A percentile compares a stretch with the other conserved stretches of the same genome.
Evolutionary conservation across 768 basidiomycete species (phyloP).

Genomic region (Ephemerocybe angulata): DNA sequence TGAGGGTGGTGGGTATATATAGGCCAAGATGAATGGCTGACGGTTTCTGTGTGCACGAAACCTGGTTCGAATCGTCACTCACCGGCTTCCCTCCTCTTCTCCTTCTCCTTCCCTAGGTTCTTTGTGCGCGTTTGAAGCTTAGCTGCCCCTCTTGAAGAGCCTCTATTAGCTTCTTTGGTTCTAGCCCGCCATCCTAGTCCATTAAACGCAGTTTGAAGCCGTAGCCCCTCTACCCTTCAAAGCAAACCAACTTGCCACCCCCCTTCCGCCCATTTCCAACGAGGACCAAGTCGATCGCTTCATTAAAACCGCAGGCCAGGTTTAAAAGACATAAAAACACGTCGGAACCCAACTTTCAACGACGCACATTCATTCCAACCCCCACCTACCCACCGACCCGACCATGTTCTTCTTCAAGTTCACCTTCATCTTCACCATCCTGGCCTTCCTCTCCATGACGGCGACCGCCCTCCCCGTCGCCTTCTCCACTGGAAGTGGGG

Average conservation of each 20-base stretch:
- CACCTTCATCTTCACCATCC: conserved; percentile 3
- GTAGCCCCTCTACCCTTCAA: background rate
- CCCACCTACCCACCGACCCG: background rate
- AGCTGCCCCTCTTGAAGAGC: background rate
- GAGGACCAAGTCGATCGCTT: background rate
- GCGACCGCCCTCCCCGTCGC: background rate
- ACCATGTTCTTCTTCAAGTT: conserved; percentile 5
- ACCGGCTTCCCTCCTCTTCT: background rate
- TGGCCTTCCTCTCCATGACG: conserved; percentile 2
- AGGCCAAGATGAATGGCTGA: background rate
- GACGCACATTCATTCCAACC: background rate
- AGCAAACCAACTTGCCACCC: background rate
- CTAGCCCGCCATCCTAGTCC: background rate
- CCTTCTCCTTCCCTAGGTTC: background rate
- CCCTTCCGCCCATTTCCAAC: background rate
- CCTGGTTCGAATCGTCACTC: conserved; percentile 1
- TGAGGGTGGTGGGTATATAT: background rate
- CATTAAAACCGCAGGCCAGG: background rate
- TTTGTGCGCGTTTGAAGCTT: conserved; percentile 1
- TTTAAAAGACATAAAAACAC: background rate
- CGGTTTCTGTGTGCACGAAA: background rate
- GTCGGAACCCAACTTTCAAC: background rate
- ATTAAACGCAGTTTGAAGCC: background rate
- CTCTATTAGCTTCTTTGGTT: background rate
- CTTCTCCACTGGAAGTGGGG: background rate